Conservation (phyloP, 257 asterid species). For the Solanum paucissectum region DNA sequence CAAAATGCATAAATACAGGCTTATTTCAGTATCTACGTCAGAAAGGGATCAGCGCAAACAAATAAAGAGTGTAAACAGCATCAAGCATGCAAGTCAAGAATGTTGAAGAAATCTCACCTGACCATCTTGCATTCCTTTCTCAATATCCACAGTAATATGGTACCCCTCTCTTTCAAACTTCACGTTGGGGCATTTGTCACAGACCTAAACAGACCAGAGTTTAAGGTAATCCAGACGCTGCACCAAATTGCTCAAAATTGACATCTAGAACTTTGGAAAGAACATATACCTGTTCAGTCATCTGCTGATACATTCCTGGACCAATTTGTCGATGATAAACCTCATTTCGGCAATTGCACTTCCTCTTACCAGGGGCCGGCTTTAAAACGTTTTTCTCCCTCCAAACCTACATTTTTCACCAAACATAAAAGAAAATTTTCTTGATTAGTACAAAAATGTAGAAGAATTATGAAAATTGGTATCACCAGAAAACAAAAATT, state of each 20-base stretch:
- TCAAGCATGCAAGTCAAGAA: background rate
- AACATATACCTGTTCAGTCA: constrained; percentile 86
- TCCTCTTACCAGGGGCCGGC: constrained; percentile 96
- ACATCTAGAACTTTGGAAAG: background rate
- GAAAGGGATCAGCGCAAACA: background rate
- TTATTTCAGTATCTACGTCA: background rate
- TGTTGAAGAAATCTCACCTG: constrained; percentile 40
- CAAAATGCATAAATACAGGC: background rate
- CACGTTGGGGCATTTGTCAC: constrained; percentile 92
- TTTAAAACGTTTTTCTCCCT: constrained; percentile 83
- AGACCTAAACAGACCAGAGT: constrained; percentile 40
- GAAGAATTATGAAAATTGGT: background rate
- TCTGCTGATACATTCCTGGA: constrained; percentile 99
- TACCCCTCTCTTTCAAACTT: constrained; percentile 93
- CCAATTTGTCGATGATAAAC: constrained; percentile 98
- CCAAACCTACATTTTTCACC: constrained; percentile 61
- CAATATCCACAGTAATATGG: constrained; percentile 86
- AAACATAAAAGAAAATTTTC: background rate
- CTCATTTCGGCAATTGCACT: constrained; percentile 94
- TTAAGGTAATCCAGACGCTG: background rate
- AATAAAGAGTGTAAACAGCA: background rate
- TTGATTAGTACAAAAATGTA: background rate
- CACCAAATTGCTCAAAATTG: background rate
- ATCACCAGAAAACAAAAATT: background rate
- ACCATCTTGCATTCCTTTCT: constrained; percentile 98